A percentile compares a stretch with the other conserved stretches of the same genome.
Evolutionary conservation across 495 filamentous ascomycete genomes (phyloP).

Genomic region (Geoglossum glabrum): DNA sequence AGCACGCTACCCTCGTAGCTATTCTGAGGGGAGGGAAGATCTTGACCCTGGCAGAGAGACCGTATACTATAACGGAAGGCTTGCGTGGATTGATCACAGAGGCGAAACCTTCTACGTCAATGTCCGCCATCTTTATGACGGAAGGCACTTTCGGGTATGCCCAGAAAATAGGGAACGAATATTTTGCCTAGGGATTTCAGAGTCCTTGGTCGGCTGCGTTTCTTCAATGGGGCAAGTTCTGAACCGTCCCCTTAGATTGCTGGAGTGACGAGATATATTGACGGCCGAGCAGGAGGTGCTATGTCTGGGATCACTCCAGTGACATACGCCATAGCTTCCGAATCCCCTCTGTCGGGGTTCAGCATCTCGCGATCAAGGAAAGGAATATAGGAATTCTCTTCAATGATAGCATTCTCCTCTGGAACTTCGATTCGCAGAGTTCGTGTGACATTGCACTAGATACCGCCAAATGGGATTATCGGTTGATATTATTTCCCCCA

Average conservation of each 20-base stretch:
- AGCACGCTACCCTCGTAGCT: not conserved
- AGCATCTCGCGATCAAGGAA: not conserved
- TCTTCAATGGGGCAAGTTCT: not conserved
- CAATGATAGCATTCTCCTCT: not conserved
- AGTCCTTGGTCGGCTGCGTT: not conserved
- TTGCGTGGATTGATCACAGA: not conserved
- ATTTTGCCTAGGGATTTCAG: not conserved
- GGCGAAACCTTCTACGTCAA: not conserved
- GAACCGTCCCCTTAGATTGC: not conserved
- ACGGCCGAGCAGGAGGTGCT: not conserved
- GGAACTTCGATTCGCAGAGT: not conserved
- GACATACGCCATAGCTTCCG: not conserved
- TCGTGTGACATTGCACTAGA: not conserved
- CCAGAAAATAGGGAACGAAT: not conserved
- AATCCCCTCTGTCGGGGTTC: not conserved
- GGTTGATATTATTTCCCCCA: not conserved
- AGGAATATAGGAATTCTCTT: not conserved
- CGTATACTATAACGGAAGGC: not conserved
- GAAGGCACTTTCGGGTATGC: not conserved
- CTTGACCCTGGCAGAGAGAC: not conserved
- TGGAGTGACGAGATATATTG: not conserved
- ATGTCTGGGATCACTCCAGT: not conserved
- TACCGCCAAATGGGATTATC: not conserved
- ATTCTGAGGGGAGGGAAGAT: not conserved
- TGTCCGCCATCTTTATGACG: not conserved